Base-by-base conservation (phyloP, 345 rosid species). In the Stellera chamaejasme region DNA sequence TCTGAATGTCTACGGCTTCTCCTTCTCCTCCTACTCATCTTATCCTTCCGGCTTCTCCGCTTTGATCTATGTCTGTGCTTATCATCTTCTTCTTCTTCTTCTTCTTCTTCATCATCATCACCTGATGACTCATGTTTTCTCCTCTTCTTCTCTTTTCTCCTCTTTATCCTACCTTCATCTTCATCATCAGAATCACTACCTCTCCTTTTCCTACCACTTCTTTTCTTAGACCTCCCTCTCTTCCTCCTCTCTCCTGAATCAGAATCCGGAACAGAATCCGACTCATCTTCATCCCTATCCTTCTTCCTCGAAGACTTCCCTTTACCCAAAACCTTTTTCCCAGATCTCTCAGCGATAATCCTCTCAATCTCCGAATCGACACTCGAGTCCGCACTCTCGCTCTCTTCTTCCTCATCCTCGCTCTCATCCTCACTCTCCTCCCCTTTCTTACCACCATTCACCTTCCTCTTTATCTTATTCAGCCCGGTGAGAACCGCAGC, bases 331-430 rank as follows among this genome's bases (percentile, higher is more conserved):
- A 45, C 67, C 79, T 83, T 88, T 82, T 79, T 87, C 54, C 96
- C 96, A 61, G 50, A 67, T 61, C 96, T 73, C 66, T 72, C 71
- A 48, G 96, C 99, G 58, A 93, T 77, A 59, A 87, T 82, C 81
- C 78, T 87, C 84, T 90, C 99, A 45, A 90, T 89, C 72, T 87
- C 96, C 0, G 90, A 74, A 74, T 90, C 90, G 45, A 60, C 96
- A 67, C 87, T 96, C 0, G 92, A 85, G 69, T 90, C 96, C 0
- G 84, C 77, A 63, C 74, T 83, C 64, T 92, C 96, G 47, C 82
- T 86, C 71, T 84, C 96, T 10, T 83, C 90, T 45, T 81, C 90
- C 45, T 81, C 90, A 50, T 82, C 90, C 2, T 81, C 85, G 10
- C 80, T 81, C 54, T 77, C 84, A 27, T 59, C 77, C 69, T 77